Percentiles rank a stretch among this genome's conserved stretches.
phyloP scores from a whole-genome alignment of 352 stramenopile species.

The Phytophthora macrochlamydospora region DNA sequence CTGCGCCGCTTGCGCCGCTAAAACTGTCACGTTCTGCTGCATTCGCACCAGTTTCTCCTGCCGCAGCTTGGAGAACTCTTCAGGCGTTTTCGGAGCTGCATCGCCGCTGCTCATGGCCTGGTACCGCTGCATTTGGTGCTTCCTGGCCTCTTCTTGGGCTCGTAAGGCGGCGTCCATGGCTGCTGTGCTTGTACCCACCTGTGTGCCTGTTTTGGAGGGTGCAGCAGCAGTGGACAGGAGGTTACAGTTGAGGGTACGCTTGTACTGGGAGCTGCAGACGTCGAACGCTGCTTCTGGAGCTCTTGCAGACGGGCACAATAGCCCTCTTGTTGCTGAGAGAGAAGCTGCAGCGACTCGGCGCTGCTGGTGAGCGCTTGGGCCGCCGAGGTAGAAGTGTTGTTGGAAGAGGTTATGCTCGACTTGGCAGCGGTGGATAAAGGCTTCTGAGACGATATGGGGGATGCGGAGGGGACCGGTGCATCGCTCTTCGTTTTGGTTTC shows the following conservation, averaged over 20 bases:
- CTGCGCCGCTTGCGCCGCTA: slow-evolving; percentile 40
- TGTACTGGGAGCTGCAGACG: slow-evolving; percentile 9
- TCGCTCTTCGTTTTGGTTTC: slow-evolving; percentile 17
- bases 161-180: slow-evolving; percentile 17
- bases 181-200: not conserved
- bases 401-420: slow-evolving; percentile 16
- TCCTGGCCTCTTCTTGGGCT: slow-evolving; percentile 28
- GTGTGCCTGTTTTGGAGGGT: slow-evolving; percentile 27
- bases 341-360: slow-evolving; percentile 26
- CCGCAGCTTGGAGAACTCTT: slow-evolving; percentile 53
- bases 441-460: slow-evolving; percentile 15
- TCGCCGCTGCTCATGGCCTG: slow-evolving; percentile 22
- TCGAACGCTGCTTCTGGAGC: slow-evolving; percentile 10
- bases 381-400: slow-evolving; percentile 5
- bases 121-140: slow-evolving; percentile 43
- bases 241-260: slow-evolving; percentile 47
- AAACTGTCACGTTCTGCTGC: slow-evolving; percentile 53
- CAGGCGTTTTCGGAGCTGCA: slow-evolving; percentile 29
- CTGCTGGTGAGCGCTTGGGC: slow-evolving; percentile 7
- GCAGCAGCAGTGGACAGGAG: slow-evolving; percentile 44
- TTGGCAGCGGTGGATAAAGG: not conserved
- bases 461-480: not conserved
- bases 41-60: slow-evolving; percentile 56
- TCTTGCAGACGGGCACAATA: slow-evolving; percentile 42
- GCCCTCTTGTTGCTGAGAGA: slow-evolving; percentile 45